phyloP scores from a whole-genome alignment of 257 asterid species.

The Solanum tacnaense region DNA sequence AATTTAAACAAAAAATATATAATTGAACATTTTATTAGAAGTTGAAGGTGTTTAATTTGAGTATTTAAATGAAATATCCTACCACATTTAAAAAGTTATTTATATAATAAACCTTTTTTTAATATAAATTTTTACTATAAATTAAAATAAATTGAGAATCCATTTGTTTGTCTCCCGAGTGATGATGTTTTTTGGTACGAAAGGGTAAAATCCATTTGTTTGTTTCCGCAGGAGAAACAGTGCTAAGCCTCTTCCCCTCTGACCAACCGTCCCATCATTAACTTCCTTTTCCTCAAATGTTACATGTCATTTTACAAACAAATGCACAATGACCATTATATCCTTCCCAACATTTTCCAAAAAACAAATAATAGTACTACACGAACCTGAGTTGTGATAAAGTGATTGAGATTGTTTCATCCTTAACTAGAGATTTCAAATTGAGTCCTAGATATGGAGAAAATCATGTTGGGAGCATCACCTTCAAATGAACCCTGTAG shows the following conservation, averaged over 20 bases:
- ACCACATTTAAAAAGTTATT: no score
- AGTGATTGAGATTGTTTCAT: no score
- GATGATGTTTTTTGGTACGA: neutral
- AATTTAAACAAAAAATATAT: no score
- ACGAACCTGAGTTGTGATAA: neutral
- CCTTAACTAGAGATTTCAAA: fast-evolving
- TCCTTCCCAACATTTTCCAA: neutral
- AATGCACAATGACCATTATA: neutral
- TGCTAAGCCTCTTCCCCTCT: neutral
- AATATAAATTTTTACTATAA: no score
- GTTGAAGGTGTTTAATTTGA: no score
- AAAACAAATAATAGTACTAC: neutral
- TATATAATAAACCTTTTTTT: no score
- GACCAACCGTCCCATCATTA: neutral
- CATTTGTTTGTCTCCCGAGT: neutral
- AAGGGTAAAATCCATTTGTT: neutral
- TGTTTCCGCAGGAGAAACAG: slow-evolving; percentile 23
- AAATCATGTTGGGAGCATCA: no score
- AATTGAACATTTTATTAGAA: neutral
- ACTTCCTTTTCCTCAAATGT: neutral
- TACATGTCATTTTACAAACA: neutral
- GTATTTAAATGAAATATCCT: no score
- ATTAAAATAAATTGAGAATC: no score
- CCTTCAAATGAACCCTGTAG: no score
- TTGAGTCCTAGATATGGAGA: fast-evolving